Conservation (phyloP, 495 filamentous ascomycete species). For the Mytilinidion resinicola region DNA sequence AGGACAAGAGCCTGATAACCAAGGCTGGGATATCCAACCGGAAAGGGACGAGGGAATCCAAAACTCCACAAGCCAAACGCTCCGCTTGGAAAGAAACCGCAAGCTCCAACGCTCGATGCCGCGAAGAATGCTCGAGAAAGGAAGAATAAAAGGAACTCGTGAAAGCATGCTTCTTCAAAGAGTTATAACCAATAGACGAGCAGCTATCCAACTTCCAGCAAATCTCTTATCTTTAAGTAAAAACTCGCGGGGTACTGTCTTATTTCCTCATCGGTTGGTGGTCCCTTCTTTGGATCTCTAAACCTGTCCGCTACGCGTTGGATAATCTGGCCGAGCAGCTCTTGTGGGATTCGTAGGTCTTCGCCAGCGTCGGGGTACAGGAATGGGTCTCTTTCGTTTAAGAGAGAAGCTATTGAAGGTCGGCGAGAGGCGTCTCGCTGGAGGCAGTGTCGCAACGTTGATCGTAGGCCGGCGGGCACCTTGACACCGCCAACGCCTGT, state of each 20-base stretch:
- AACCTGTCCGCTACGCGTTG: conserved; percentile 71
- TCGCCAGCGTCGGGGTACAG: conserved; percentile 64
- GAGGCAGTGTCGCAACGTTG: conserved; percentile 72
- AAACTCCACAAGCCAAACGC: too few relatives aligned
- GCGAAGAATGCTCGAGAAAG: too few relatives aligned
- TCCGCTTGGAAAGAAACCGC: too few relatives aligned
- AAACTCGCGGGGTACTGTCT: conserved; percentile 62
- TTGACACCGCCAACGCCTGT: conserved; percentile 64
- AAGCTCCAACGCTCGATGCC: too few relatives aligned
- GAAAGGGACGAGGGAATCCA: too few relatives aligned
- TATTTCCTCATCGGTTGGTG: conserved; percentile 67
- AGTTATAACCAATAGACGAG: too few relatives aligned
- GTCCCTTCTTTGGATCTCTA: conserved; percentile 47
- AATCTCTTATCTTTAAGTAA: conserved; percentile 56
- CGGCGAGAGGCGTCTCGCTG: conserved; percentile 69
- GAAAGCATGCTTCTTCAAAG: too few relatives aligned
- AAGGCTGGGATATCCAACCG: too few relatives aligned
- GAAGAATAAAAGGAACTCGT: too few relatives aligned
- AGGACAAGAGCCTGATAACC: too few relatives aligned
- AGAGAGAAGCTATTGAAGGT: conserved; percentile 70
- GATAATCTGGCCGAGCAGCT: conserved; percentile 69
- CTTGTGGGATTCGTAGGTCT: conserved; percentile 68
- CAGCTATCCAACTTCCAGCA: conserved; percentile 42
- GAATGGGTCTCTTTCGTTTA: conserved; percentile 68
- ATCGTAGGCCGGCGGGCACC: conserved; percentile 63